A percentile compares a stretch with the other conserved stretches of the same genome.
These are phyloP conservation scores for Xylaria palmicola DNA, from an alignment of 495 filamentous ascomycete species.

Conservation along the genomic window DNA sequence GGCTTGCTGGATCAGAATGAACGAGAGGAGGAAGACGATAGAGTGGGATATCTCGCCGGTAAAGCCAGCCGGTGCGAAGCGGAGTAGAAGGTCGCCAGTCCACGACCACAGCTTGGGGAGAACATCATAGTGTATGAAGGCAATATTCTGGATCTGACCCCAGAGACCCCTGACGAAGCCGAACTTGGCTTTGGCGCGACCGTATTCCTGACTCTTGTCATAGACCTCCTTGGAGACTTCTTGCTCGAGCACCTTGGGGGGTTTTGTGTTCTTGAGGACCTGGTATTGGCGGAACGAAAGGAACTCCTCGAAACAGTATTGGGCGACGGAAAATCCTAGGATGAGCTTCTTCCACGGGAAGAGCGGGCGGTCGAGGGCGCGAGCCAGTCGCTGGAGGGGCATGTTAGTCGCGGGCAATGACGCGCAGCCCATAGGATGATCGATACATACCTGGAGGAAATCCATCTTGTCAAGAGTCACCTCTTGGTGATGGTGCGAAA, in stretches of 20 bases:
- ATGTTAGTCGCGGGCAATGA: constrained; percentile 2
- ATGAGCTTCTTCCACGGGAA: constrained; percentile 98
- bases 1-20: constrained; percentile 74
- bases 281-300: constrained; percentile 84
- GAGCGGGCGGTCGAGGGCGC: constrained; percentile 81
- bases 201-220: constrained; percentile 96
- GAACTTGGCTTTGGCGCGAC: constrained; percentile 91
- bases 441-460: constrained; percentile 48
- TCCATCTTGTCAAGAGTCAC: constrained; percentile 39
- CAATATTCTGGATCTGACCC: constrained; percentile 80
- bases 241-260: constrained; percentile 78
- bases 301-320: constrained; percentile 83
- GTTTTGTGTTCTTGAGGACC: constrained; percentile 72
- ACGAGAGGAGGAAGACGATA: constrained; percentile 85
- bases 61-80: constrained; percentile 73
- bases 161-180: constrained; percentile 75
- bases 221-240: constrained; percentile 88
- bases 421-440: neutral
- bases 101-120: constrained; percentile 87
- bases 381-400: constrained; percentile 69
- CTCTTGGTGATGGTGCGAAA: neutral
- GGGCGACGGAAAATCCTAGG: constrained; percentile 84
- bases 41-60: constrained; percentile 92
- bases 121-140: constrained; percentile 85
- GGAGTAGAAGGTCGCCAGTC: constrained; percentile 69